Percentiles rank a stretch among this genome's conserved stretches.
These are phyloP conservation scores for Trichoderma endophyticum DNA, from an alignment of 2,329 filamentous ascomycete genomes.

Conservation along the genomic window DNA sequence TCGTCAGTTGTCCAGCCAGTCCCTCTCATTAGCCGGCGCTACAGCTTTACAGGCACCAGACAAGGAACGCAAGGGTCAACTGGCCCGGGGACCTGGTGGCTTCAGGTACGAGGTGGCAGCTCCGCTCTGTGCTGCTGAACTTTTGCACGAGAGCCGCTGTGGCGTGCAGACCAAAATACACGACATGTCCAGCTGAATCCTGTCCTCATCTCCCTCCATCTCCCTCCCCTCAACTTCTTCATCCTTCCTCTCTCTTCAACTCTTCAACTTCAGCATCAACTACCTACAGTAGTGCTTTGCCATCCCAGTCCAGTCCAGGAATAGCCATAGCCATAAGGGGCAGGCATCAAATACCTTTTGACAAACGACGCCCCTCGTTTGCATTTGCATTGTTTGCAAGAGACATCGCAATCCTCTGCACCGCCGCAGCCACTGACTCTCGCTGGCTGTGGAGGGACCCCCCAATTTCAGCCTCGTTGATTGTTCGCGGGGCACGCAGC, in stretches of 20 bases:
- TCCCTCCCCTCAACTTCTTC: neutral
- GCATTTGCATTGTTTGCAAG: neutral
- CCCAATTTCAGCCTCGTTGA: slow-evolving; percentile 15
- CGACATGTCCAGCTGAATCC: neutral
- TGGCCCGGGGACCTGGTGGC: neutral
- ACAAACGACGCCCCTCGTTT: neutral
- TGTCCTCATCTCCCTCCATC: neutral
- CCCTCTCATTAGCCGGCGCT: neutral
- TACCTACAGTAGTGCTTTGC: neutral
- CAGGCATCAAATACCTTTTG: neutral
- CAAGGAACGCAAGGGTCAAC: neutral
- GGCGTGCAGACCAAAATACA: neutral
- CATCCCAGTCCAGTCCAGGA: neutral
- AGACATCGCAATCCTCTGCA: neutral
- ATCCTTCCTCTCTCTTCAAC: neutral
- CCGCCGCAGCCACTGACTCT: neutral
- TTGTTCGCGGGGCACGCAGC: slow-evolving; percentile 13
- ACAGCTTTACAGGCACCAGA: neutral
- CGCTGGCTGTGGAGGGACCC: slow-evolving; percentile 3
- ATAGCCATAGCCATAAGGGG: too few species aligned
- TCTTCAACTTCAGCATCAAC: neutral
- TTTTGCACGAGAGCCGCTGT: slow-evolving; percentile 1
- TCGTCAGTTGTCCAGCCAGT: neutral
- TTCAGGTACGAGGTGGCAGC: neutral
- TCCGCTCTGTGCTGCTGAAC: neutral